These are phyloP conservation scores for Platanthera zijinensis DNA, from an alignment of 106 monocot species.

Conservation along the genomic window DNA sequence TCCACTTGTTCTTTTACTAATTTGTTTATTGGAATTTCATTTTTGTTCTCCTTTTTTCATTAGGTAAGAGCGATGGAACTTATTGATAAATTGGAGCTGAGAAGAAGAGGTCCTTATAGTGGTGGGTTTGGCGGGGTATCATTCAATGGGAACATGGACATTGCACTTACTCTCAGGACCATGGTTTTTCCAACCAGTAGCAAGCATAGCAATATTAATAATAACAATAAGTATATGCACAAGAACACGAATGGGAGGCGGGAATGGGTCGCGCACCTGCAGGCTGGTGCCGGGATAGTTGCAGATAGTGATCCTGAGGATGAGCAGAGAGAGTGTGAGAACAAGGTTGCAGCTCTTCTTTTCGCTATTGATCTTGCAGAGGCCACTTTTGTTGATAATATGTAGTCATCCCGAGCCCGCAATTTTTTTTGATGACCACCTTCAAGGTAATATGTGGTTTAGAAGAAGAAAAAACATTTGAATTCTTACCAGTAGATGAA, in stretches of 20 bases:
- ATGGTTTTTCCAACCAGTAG: conserved; percentile 15
- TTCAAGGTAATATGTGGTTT: no score
- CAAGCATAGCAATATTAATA: conserved; percentile 2
- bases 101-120: conserved; percentile 61
- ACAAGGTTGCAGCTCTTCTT: conserved; percentile 70
- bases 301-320: conserved; percentile 75
- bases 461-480: no score
- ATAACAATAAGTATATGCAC: not conserved
- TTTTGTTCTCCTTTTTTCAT: not conserved
- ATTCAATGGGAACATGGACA: conserved; percentile 33
- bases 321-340: conserved; percentile 72
- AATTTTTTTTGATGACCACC: not conserved
- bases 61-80: conserved; percentile 76
- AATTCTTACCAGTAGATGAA: no score
- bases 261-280: conserved; percentile 38
- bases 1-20: not conserved
- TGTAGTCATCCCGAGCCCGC: not conserved
- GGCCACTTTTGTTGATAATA: conserved; percentile 37
- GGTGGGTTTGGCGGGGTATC: conserved; percentile 60
- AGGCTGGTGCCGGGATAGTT: conserved; percentile 77
- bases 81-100: conserved; percentile 61
- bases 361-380: conserved; percentile 79
- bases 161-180: conserved; percentile 20
- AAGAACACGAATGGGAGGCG: conserved; percentile 8
- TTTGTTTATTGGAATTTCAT: not conserved